Percentiles rank a stretch among this genome's conserved stretches.
phyloP scores from a whole-genome alignment of 345 rosid genomes.

The Arabis alpina region DNA sequence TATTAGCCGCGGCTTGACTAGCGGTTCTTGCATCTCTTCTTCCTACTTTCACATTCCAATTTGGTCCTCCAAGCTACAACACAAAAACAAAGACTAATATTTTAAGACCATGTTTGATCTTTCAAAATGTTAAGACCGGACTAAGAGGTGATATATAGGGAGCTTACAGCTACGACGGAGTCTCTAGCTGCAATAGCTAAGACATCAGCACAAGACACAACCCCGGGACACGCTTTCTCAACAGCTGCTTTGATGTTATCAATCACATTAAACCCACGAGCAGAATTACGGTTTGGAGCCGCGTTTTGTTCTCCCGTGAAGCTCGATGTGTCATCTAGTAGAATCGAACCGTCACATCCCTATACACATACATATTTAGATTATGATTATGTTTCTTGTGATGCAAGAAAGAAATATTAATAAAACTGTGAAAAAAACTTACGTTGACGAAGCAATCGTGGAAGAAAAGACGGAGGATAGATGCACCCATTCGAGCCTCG shows the following conservation, averaged over 20 bases:
- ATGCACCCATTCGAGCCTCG: slow-evolving; percentile 75
- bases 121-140: background rate
- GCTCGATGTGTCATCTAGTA: slow-evolving; percentile 75
- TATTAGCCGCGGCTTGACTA: slow-evolving; percentile 80
- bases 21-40: slow-evolving; percentile 84
- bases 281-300: slow-evolving; percentile 61
- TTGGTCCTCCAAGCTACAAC: slow-evolving; percentile 79
- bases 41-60: slow-evolving; percentile 83
- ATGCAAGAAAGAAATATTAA: no score
- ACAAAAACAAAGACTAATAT: background rate
- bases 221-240: slow-evolving; percentile 76
- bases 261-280: slow-evolving; percentile 75
- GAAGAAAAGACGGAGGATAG: slow-evolving; percentile 83
- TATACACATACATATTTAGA: background rate
- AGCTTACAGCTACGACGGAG: slow-evolving; percentile 58
- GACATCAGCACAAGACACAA: slow-evolving; percentile 88
- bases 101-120: background rate
- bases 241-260: slow-evolving; percentile 76
- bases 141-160: background rate
- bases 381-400: background rate
- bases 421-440: slow-evolving; percentile 11
- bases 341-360: slow-evolving; percentile 92
- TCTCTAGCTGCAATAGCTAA: slow-evolving; percentile 76
- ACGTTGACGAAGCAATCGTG: slow-evolving; percentile 96
- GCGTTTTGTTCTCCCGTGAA: slow-evolving; percentile 89